These are phyloP conservation scores for Rhodotorula babjevae DNA, from an alignment of 768 basidiomycete species.

Conservation along the genomic window DNA sequence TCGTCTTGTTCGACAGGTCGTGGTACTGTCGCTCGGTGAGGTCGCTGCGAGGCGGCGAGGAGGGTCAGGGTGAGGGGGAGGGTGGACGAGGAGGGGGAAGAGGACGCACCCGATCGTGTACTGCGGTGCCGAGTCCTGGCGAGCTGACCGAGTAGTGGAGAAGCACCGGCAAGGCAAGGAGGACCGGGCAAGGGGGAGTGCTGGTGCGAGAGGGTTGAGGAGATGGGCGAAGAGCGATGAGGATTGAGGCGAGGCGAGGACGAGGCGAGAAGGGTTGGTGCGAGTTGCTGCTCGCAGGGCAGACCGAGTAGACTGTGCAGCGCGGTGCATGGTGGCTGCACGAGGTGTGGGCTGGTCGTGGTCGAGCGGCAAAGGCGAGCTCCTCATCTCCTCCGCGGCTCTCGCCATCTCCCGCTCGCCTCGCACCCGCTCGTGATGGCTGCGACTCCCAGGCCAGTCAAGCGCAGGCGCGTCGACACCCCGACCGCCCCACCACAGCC, in stretches of 20 bases:
- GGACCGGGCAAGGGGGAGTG: not conserved
- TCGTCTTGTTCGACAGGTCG: slow-evolving; percentile 64
- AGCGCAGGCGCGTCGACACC: not conserved
- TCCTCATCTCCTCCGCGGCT: not conserved
- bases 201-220: not conserved
- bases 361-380: too few relatives aligned
- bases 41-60: slow-evolving; percentile 46
- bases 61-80: not conserved
- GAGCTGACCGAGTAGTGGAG: accelerated
- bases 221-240: not conserved
- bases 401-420: not conserved
- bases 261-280: not conserved
- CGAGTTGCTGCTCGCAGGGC: not conserved
- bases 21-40: slow-evolving; percentile 68
- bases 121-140: not conserved
- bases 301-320: too few relatives aligned
- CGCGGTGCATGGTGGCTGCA: too few relatives aligned
- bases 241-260: not conserved
- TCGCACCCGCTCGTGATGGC: not conserved
- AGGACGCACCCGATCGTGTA: not conserved
- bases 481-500: not conserved
- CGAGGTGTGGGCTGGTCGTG: too few relatives aligned
- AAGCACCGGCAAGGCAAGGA: not conserved
- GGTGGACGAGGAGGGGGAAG: too few relatives aligned
- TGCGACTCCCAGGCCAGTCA: not conserved